Conservation (phyloP, 2,329 filamentous ascomycete genomes). For the Berkeleyomyces rouxiae region DNA sequence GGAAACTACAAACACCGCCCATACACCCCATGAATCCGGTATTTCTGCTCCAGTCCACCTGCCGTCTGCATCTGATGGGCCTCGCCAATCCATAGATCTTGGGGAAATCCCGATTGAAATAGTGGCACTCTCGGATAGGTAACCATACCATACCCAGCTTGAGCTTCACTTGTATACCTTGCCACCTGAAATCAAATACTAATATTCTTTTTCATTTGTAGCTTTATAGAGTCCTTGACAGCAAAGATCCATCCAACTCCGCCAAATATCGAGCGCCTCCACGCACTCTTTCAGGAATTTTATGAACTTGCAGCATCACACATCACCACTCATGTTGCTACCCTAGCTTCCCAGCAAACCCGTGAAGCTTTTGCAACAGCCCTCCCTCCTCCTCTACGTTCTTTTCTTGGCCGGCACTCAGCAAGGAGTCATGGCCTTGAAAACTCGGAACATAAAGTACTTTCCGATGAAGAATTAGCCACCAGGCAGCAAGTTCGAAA, state of each 20-base stretch:
- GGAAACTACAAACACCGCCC: neutral
- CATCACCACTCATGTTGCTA: conserved; percentile 73
- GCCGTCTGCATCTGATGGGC: conserved; percentile 27
- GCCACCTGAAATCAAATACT: conserved; percentile 13
- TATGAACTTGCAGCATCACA: conserved; percentile 67
- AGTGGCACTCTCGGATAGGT: conserved; percentile 78
- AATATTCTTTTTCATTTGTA: conserved; percentile 23
- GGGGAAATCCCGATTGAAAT: conserved; percentile 91
- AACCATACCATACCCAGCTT: neutral
- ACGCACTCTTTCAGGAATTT: conserved; percentile 86
- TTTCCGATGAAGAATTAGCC: conserved; percentile 71
- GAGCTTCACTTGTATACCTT: neutral
- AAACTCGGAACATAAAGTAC: conserved; percentile 56
- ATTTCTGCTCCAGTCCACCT: neutral
- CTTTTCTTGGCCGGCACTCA: conserved; percentile 31
- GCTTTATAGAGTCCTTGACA: conserved; percentile 79
- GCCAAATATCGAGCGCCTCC: conserved; percentile 65
- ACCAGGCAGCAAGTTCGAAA: conserved; percentile 64
- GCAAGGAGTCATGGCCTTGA: conserved; percentile 23
- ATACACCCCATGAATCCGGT: neutral
- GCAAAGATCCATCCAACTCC: conserved; percentile 76
- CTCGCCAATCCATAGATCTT: conserved; percentile 49
- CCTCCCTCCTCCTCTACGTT: conserved; percentile 33
- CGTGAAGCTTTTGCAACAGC: conserved; percentile 33
- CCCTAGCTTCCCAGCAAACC: conserved; percentile 57